Base-by-base conservation (phyloP, 345 rosid species). In the Populus tremula region DNA sequence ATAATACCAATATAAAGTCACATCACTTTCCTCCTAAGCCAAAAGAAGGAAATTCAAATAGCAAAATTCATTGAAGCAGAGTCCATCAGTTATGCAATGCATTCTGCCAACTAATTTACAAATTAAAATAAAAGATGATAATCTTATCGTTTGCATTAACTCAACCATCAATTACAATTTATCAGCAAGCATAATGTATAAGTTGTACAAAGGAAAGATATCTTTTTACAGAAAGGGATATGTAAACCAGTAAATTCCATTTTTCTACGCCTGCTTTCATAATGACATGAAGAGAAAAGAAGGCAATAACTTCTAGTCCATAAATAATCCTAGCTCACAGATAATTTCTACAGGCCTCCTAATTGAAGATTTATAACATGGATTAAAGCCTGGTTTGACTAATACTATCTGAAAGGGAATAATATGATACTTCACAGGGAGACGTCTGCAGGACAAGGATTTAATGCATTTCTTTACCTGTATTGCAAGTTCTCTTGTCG, bases 401-500 rank as follows among this genome's bases (percentile, higher is more conserved):
- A 65, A 66, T 21, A 6, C 49, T 14, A 66, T 8, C 47, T 31
- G 38, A 73, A 20, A 8, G 53, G 49, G 16, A 0, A 17, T n/a
- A 31, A 47, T 5, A 25, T 21, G 33, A 17, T 10, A 41, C 21
- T 27, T 29, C 38, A 25, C 59, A 17, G 18, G 69, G 6, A 36
- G 21, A 8, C 33, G 20, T 25, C 6, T 23, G 21, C 3, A 17
- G 25, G 0, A 18, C 11, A 13, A 8, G 16, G 64, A 6, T 53
- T 61, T 47, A 6, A 38, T 23, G 45, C 33, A 47, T 25, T 53
- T 14, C 6, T 67, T 80, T 18, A 96, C 99, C 97, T 96, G 98
- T 70, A 96, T 96, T 56, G 99, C 98, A 77, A 96, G 99, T 84
- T 96, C 98, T 73, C 98, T 91, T 27, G 98, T 94, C 35, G 99